These are phyloP conservation scores for Paramecium octaurelia DNA, from an alignment of 73 alveolate species.

Conservation along the genomic window DNA sequence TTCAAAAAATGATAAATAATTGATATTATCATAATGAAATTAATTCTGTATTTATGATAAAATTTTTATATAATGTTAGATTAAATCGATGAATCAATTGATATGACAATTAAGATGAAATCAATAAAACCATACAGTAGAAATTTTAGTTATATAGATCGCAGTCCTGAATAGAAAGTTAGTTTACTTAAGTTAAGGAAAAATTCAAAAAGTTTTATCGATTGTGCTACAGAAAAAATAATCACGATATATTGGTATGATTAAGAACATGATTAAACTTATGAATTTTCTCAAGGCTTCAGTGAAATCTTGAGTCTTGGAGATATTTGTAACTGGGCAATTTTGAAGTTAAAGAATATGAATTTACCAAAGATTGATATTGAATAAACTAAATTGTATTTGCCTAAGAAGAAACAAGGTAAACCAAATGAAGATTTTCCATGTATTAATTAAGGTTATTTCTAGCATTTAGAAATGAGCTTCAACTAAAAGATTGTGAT, in stretches of 20 bases:
- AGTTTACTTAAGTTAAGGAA: neutral
- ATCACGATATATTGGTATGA: neutral
- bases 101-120: neutral
- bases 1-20: neutral
- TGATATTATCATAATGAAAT: neutral
- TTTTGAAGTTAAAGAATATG: neutral
- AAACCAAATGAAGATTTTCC: constrained; percentile 50
- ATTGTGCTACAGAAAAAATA: neutral
- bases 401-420: neutral
- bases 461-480: neutral
- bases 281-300: neutral
- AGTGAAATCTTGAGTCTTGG: neutral
- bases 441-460: neutral
- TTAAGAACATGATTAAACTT: neutral
- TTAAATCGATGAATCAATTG: neutral
- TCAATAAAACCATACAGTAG: neutral
- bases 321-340: neutral
- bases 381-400: neutral
- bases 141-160: neutral
- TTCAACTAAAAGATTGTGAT: neutral
- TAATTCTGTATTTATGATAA: neutral
- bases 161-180: neutral
- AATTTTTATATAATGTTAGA: neutral
- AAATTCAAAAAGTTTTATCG: neutral
- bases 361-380: neutral